Evolutionary conservation across 2,329 filamentous ascomycete genomes (phyloP), one percentile per base, ranked within the genome.

Genomic region (Colletotrichum lindemuthianum): DNA sequence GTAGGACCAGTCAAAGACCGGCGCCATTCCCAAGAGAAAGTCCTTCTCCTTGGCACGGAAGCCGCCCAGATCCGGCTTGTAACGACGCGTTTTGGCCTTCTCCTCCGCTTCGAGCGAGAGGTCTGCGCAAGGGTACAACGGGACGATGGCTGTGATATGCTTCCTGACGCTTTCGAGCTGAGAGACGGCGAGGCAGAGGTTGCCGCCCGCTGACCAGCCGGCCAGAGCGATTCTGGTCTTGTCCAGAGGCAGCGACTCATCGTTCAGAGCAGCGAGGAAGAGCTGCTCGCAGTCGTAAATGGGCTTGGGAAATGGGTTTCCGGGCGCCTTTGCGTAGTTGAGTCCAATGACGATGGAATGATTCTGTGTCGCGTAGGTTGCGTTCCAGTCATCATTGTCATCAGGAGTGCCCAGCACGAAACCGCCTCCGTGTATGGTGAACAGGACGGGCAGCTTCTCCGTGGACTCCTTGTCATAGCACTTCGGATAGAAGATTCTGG

Each of bases 351-450:
- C 81, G 8, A 84, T 70, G 58, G 81, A 74, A 59, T 71, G 69
- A 50, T 79, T 75, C 1, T 70, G 66, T 52, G 76, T 72, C 16
- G 81, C 75, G 68, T 83, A 82, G 60, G 67, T 65, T 39, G 70
- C 70, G 70, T 81, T 84, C 75, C 83, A 82, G n/a, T 70, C 68
- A 70, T 85, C 81, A 65, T 83, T 81, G 45, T 80, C 71, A 48
- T 72, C 59, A 1, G 82, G 77, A 16, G 76, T 70, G 69, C 80
- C 78, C 40, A 86, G 8, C 24, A 76, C 74, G 69, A 83, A 84
- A 32, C 82, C 82, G 63, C 84, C 83, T 57, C 83, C 84, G 64
- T 86, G 84, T 68, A 85, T 77, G 53, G 81, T 78, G 50, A 86
- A 73, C 54, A 85, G 75, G 3, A 80, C 73, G 1, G 83, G 82